These are phyloP conservation scores for Geotrichum aggregatum DNA, from an alignment of 1,139 yeast species.

Conservation along the genomic window DNA sequence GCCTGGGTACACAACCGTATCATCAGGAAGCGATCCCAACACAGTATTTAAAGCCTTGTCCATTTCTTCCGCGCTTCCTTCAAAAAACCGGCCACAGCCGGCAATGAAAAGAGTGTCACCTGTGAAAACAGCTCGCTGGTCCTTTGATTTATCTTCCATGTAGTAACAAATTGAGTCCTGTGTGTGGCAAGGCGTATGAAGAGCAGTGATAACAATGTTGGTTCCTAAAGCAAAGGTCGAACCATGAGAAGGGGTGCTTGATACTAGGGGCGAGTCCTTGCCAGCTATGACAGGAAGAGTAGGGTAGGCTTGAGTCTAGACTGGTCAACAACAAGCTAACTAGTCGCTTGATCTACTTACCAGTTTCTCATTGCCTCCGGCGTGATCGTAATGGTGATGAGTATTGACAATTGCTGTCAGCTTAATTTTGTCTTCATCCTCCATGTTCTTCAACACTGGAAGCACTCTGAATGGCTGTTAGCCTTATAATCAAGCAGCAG, in stretches of 20 bases:
- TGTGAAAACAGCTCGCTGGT: slow-evolving; percentile 74
- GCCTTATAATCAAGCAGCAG: not conserved
- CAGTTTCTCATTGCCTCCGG: slow-evolving; percentile 73
- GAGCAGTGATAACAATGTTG: slow-evolving; percentile 63
- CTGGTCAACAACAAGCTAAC: not conserved
- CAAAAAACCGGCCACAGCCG: slow-evolving; percentile 96
- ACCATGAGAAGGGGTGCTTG: slow-evolving; percentile 60
- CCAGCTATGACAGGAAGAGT: slow-evolving; percentile 81
- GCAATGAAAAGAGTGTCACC: slow-evolving; percentile 93
- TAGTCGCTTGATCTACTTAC: slow-evolving; percentile 18
- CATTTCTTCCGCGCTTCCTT: slow-evolving; percentile 84
- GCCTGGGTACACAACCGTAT: slow-evolving; percentile 77
- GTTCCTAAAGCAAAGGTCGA: slow-evolving; percentile 50
- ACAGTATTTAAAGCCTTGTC: slow-evolving; percentile 56
- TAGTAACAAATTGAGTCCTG: slow-evolving; percentile 90
- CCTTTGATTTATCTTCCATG: slow-evolving; percentile 57
- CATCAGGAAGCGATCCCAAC: slow-evolving; percentile 59
- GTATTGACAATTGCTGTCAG: slow-evolving; percentile 82
- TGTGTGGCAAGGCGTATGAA: slow-evolving; percentile 97
- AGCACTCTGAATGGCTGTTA: slow-evolving; percentile 29
- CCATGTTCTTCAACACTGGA: slow-evolving; percentile 42
- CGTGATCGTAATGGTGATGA: slow-evolving; percentile 92
- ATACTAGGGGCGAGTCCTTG: slow-evolving; percentile 65
- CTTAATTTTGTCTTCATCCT: slow-evolving; percentile 39
- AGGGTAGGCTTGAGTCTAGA: slow-evolving; percentile 41